A percentile compares a stretch with the other conserved stretches of the same genome.
Conservation (phyloP, 2,329 filamentous ascomycete species). For the Metarhizium rileyi region DNA sequence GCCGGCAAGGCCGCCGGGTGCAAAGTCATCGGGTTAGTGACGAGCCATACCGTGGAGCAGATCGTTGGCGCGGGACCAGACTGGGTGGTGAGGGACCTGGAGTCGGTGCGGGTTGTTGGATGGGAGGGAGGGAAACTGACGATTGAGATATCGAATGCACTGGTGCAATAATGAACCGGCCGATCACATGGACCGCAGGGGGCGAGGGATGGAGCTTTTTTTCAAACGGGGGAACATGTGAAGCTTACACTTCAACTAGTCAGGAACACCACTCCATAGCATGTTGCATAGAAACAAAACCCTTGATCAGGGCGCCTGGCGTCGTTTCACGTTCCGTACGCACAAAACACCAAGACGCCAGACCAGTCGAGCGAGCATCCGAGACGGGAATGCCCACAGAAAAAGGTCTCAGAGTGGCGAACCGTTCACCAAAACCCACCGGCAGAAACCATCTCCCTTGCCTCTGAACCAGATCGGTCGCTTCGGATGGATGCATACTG, state of each 20-base stretch:
- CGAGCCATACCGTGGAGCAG: slow-evolving; percentile 68
- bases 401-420: slow-evolving; percentile 1
- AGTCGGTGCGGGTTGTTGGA: slow-evolving; percentile 57
- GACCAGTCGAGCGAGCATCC: background rate
- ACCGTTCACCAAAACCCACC: background rate
- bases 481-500: background rate
- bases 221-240: background rate
- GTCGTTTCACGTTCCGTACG: background rate
- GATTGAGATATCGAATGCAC: slow-evolving; percentile 57
- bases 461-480: slow-evolving; percentile 3
- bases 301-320: background rate
- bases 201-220: background rate
- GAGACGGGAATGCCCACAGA: background rate
- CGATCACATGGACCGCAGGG: background rate
- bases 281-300: background rate
- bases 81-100: slow-evolving; percentile 75
- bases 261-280: slow-evolving; percentile 3
- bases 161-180: slow-evolving; percentile 24
- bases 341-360: background rate
- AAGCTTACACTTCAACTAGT: background rate
- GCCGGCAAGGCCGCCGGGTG: slow-evolving; percentile 82
- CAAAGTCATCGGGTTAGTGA: slow-evolving; percentile 73
- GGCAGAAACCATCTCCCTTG: background rate
- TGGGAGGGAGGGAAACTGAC: slow-evolving; percentile 48
- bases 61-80: slow-evolving; percentile 70